phyloP scores from a whole-genome alignment of 1,139 yeast genomes.

The Candida tetrigidarum region DNA sequence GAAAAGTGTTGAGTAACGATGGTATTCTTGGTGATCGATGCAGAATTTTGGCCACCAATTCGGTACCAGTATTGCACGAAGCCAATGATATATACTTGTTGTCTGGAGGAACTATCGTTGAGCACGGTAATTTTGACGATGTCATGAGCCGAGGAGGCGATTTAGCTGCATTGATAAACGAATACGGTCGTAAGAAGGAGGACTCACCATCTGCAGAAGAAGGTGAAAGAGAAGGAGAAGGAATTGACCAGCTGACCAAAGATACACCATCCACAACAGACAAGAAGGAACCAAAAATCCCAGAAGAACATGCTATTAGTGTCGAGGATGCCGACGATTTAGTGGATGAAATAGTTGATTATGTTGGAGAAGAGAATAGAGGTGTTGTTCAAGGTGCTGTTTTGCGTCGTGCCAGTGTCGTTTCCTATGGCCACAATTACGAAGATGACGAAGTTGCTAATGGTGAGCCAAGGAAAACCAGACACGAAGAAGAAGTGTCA shows the following conservation, averaged over 20 bases:
- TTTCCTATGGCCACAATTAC: constrained; percentile 26
- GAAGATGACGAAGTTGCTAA: constrained; percentile 21
- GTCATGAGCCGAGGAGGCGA: constrained; percentile 36
- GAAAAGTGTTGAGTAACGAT: constrained; percentile 28
- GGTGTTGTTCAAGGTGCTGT: constrained; percentile 15
- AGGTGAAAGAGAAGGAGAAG: too few relatives aligned
- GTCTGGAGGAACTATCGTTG: constrained; percentile 28
- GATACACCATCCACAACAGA: constrained; percentile 32
- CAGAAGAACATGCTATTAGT: constrained; percentile 31
- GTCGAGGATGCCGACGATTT: constrained; percentile 22
- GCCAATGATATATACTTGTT: constrained; percentile 33
- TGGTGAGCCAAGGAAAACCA: constrained; percentile 26
- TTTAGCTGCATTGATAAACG: constrained; percentile 29
- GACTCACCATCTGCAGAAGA: constrained; percentile 23
- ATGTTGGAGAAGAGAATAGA: constrained; percentile 31
- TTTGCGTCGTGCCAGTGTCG: constrained; percentile 26
- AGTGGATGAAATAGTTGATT: constrained; percentile 20
- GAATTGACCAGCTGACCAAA: constrained; percentile 7
- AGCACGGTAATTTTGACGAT: constrained; percentile 34
- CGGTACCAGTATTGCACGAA: constrained; percentile 32
- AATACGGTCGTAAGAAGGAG: constrained; percentile 28
- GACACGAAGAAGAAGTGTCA: constrained; percentile 33
- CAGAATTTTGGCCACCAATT: constrained; percentile 38
- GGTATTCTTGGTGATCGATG: constrained; percentile 36
- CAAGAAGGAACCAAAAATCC: constrained; percentile 25